Evolutionary conservation across 1,284 basidiomycete genomes (phyloP).

Genomic region (Melampsora abietis-canadensis): DNA sequence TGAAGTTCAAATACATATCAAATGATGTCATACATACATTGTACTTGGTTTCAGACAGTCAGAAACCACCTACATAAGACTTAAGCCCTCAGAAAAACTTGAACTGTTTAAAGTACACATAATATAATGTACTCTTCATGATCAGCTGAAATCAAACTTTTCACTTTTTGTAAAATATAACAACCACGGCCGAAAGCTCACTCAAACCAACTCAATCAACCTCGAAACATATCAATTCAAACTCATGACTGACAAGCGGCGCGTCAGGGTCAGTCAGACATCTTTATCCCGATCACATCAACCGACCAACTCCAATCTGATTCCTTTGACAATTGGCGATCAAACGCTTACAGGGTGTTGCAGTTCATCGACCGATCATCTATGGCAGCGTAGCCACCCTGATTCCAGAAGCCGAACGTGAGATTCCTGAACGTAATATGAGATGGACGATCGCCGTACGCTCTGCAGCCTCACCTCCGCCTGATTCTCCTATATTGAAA

Average conservation of each 20-base stretch:
- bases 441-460: constrained; percentile 94
- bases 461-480: constrained; percentile 56
- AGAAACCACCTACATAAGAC: too few relatives aligned
- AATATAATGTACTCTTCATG: too few relatives aligned
- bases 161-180: too few relatives aligned
- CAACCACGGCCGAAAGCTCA: too few relatives aligned
- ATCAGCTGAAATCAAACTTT: too few relatives aligned
- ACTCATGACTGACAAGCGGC: constrained; percentile 36
- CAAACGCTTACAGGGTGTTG: constrained; percentile 66
- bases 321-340: background rate
- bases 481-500: constrained; percentile 56
- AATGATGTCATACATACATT: too few relatives aligned
- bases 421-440: constrained; percentile 76
- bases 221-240: too few relatives aligned
- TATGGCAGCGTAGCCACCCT: constrained; percentile 93
- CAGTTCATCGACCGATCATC: constrained; percentile 83
- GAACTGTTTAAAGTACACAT: too few relatives aligned
- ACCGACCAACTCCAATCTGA: background rate
- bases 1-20: too few relatives aligned
- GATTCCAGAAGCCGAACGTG: constrained; percentile 70
- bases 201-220: too few relatives aligned
- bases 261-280: constrained; percentile 15
- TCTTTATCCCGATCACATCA: background rate
- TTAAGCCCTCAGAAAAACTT: too few relatives aligned
- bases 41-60: too few relatives aligned